phyloP scores from a whole-genome alignment of 495 filamentous ascomycete genomes.

The Daldinia childiae region DNA sequence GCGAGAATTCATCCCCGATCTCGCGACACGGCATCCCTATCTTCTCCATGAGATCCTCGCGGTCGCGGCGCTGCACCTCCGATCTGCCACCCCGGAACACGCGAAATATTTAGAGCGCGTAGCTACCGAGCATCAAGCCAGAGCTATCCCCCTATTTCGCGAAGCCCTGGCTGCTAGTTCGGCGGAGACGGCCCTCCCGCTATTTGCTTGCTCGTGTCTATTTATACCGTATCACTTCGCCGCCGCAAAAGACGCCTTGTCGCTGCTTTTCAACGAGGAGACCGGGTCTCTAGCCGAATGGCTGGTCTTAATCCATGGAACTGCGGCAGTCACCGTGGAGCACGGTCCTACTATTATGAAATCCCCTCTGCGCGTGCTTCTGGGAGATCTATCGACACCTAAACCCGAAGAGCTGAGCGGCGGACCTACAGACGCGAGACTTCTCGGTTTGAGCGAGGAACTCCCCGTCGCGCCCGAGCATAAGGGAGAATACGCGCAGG shows the following conservation, averaged over 20 bases:
- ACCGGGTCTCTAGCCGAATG: slow-evolving; percentile 37
- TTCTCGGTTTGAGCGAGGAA: not conserved
- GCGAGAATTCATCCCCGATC: slow-evolving; percentile 25
- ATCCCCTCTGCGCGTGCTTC: slow-evolving; percentile 28
- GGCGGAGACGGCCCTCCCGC: slow-evolving; percentile 22
- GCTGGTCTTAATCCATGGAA: slow-evolving; percentile 39
- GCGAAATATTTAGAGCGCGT: slow-evolving; percentile 8
- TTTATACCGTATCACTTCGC: slow-evolving; percentile 42
- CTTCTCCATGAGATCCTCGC: slow-evolving; percentile 42
- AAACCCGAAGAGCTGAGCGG: slow-evolving; percentile 10
- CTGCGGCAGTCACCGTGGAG: slow-evolving; percentile 27
- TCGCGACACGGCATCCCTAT: slow-evolving; percentile 37
- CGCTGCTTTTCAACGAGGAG: slow-evolving; percentile 39
- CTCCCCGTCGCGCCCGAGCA: slow-evolving; percentile 17
- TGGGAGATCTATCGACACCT: slow-evolving; percentile 18
- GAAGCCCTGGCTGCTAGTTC: slow-evolving; percentile 26
- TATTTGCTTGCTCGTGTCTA: slow-evolving; percentile 43
- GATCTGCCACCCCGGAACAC: slow-evolving; percentile 8
- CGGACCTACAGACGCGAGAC: slow-evolving; percentile 25
- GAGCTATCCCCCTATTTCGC: slow-evolving; percentile 39
- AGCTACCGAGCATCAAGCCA: slow-evolving; percentile 37
- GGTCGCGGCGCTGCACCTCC: slow-evolving; percentile 33
- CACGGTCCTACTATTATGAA: slow-evolving; percentile 15
- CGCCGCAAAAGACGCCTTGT: slow-evolving; percentile 28
- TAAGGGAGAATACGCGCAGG: slow-evolving; percentile 7